Percentiles rank a stretch among this genome's conserved stretches.
Evolutionary conservation across 257 asterid species (phyloP).

Genomic region (Nicotiana benthamiana): DNA sequence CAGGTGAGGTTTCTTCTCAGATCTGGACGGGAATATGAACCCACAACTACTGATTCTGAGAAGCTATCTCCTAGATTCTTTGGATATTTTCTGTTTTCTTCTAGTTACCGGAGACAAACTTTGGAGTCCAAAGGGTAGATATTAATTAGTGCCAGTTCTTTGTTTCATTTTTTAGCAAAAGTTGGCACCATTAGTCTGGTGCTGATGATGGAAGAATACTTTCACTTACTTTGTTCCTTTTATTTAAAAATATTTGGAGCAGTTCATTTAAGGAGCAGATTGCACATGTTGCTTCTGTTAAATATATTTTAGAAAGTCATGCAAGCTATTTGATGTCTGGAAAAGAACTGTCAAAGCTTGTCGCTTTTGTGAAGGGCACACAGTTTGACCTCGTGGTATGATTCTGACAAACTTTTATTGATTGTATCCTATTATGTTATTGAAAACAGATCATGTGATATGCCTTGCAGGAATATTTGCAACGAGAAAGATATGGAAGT

Average conservation of each 20-base stretch:
- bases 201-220: slow-evolving; percentile 3
- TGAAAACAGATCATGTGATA: slow-evolving; percentile 10
- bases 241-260: slow-evolving; percentile 30
- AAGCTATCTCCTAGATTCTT: slow-evolving; percentile 77
- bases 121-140: slow-evolving; percentile 63
- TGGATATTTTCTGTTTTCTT: slow-evolving; percentile 83
- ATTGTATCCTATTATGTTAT: slow-evolving; percentile 1
- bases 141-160: not conserved
- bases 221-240: not conserved
- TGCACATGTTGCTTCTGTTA: slow-evolving; percentile 93
- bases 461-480: slow-evolving; percentile 81
- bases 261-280: slow-evolving; percentile 74
- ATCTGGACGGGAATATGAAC: slow-evolving; percentile 95
- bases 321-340: slow-evolving; percentile 98
- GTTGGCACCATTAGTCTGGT: not conserved
- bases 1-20: slow-evolving; percentile 96
- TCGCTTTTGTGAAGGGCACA: slow-evolving; percentile 98
- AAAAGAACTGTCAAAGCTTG: slow-evolving; percentile 95
- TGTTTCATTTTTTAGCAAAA: not conserved
- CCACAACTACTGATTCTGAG: slow-evolving; percentile 55
- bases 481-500: slow-evolving; percentile 84
- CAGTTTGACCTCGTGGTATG: slow-evolving; percentile 95
- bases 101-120: slow-evolving; percentile 70
- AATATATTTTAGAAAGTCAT: slow-evolving; percentile 89
- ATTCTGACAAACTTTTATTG: slow-evolving; percentile 4